Evolutionary conservation across 176 grass and related monocot genomes (phyloP), one percentile per base, ranked within the genome.

Genomic region (Pharus latifolius): DNA sequence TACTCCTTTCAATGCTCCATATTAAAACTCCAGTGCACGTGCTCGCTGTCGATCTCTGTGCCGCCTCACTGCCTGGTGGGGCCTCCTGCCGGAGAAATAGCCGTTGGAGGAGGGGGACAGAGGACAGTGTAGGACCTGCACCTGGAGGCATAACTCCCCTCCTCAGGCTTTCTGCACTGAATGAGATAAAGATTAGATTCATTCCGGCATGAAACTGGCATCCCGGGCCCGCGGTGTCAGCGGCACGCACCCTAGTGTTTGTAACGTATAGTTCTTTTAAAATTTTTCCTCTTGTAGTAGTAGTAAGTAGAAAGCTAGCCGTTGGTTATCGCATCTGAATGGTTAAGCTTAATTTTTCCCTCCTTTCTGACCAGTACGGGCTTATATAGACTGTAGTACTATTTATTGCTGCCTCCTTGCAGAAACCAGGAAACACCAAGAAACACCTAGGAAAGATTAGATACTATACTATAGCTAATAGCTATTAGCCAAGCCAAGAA

Each of bases 301-400:
- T 17, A 1, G 35, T 56, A 45, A 37, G 31, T 49, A 44, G 35
- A 49, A 10, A 79, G 54, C 20, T 85, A 86, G 77, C 83, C 77
- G 77, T 86, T 86, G 62, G 31, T 81, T 86, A 81, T 31, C 70
- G 64, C 41, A 86, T 81, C 72, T 71, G 57, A 70, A 86, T 80
- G 7, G 8, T 7, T 49, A 40, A 43, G 19, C 53, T 48, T 58
- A 57, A 76, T 72, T 76, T 81, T 86, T 81, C 83, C 77, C 83
- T 86, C 65, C 71, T 70, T 25, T 48, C 29, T 56, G 56, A 46
- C 44, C 24, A 3, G 63, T 20, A 1, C n/a, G 60, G 15, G 70
- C 43, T 70, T 86, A 81, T 86, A 86, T 86, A 77, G 72, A 28
- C 1, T 26, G 25, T 5, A 4, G 13, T 63, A 57, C 56, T 9